Evolutionary conservation across 2,329 filamentous ascomycete species (phyloP).

Genomic region (Aspergillus versicolor): DNA sequence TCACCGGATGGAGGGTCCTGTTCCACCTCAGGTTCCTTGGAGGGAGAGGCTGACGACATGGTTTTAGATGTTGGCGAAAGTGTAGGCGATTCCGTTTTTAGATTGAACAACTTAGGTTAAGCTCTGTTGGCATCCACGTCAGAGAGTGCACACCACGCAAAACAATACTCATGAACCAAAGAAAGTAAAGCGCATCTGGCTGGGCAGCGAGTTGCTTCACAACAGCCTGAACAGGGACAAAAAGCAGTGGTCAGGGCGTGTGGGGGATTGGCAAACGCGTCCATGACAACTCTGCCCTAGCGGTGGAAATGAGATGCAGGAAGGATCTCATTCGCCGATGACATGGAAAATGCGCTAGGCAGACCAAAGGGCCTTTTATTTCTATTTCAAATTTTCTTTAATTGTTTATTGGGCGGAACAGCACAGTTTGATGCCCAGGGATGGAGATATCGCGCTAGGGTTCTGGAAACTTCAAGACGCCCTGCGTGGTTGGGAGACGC

Average conservation of each 20-base stretch:
- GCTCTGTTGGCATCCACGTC: constrained; percentile 49
- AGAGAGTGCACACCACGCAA: constrained; percentile 34
- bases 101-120: constrained; percentile 32
- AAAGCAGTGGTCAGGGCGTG: constrained; percentile 25
- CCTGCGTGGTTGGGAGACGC: background rate
- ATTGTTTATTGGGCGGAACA: constrained; percentile 6
- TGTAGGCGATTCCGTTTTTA: constrained; percentile 37
- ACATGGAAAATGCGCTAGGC: constrained; percentile 19
- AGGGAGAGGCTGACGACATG: constrained; percentile 95
- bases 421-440: constrained; percentile 13
- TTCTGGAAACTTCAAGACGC: constrained; percentile 8
- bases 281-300: constrained; percentile 27
- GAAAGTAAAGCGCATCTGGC: constrained; percentile 27
- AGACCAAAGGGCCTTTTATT: constrained; percentile 7
- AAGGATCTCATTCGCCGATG: constrained; percentile 22
- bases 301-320: constrained; percentile 26
- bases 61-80: constrained; percentile 58
- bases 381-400: constrained; percentile 6
- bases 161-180: constrained; percentile 25
- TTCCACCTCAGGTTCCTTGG: constrained; percentile 86
- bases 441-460: constrained; percentile 9
- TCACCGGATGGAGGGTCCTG: constrained; percentile 91
- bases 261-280: constrained; percentile 32
- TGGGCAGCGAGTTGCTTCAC: constrained; percentile 42
- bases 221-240: constrained; percentile 29